Percentiles rank a stretch among this genome's conserved stretches.
phyloP scores from a whole-genome alignment of 495 filamentous ascomycete genomes.

The Penicillium robsamsonii region DNA sequence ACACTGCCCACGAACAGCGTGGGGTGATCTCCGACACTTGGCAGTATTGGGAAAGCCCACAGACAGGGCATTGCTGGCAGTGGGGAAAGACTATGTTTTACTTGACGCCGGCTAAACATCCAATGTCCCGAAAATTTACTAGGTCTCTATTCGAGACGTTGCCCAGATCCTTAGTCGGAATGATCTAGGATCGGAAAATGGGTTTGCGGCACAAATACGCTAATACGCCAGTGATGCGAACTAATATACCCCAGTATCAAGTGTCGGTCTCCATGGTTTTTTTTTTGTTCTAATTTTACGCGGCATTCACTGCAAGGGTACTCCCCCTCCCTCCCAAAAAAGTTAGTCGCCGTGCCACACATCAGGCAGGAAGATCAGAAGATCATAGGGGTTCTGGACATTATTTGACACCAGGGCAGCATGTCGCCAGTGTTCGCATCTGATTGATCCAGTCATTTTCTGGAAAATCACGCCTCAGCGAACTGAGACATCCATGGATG shows the following conservation, averaged over 20 bases:
- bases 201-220: not conserved
- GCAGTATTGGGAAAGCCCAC: not conserved
- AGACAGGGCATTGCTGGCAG: not conserved
- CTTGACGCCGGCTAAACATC: not conserved
- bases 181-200: not conserved
- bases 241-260: conserved; percentile 1
- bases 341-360: conserved; percentile 8
- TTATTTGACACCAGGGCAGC: conserved; percentile 20
- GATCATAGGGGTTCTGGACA: conserved; percentile 2
- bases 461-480: conserved; percentile 18
- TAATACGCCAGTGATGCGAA: not conserved
- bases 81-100: not conserved
- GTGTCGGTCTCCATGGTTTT: not conserved
- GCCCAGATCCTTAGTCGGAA: not conserved
- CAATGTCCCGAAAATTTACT: not conserved
- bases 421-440: conserved; percentile 21
- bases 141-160: not conserved
- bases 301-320: not conserved
- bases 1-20: not conserved
- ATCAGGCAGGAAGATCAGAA: conserved; percentile 11
- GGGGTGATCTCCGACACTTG: not conserved
- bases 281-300: not conserved
- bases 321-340: not conserved
- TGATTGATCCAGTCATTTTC: conserved; percentile 28
- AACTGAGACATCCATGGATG: conserved; percentile 22